Evolutionary conservation across 2,329 filamentous ascomycete genomes (phyloP).

Genomic region (Torrubiella hemipterigena): DNA sequence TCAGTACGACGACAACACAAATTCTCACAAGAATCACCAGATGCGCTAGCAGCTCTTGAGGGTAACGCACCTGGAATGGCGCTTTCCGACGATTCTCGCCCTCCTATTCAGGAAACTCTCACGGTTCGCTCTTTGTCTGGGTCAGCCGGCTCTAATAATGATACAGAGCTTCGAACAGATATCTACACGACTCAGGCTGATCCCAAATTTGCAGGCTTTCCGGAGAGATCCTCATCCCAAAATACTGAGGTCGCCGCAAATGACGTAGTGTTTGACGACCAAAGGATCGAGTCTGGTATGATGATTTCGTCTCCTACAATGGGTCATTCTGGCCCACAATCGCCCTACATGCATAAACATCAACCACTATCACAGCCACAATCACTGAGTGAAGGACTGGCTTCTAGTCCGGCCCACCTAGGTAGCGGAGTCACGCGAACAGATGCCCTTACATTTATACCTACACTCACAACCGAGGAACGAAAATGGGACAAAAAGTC

Average conservation of each 20-base stretch:
- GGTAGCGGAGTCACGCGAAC: slow-evolving; percentile 57
- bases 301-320: too few relatives aligned
- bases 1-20: slow-evolving; percentile 35
- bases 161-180: too few relatives aligned
- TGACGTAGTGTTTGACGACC: too few relatives aligned
- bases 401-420: slow-evolving; percentile 45
- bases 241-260: too few relatives aligned
- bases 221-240: slow-evolving; percentile 44
- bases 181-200: too few relatives aligned
- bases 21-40: slow-evolving; percentile 30
- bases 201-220: slow-evolving; percentile 23
- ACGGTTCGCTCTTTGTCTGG: slow-evolving; percentile 21
- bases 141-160: too few relatives aligned
- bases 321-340: too few relatives aligned
- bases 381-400: slow-evolving; percentile 15
- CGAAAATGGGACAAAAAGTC: slow-evolving; percentile 63
- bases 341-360: slow-evolving; percentile 14
- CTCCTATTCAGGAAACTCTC: slow-evolving; percentile 18
- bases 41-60: slow-evolving; percentile 34
- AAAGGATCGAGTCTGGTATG: too few relatives aligned
- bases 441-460: slow-evolving; percentile 69
- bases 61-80: slow-evolving; percentile 20
- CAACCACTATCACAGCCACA: slow-evolving; percentile 10
- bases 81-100: slow-evolving; percentile 9
- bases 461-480: slow-evolving; percentile 57